phyloP scores from a whole-genome alignment of 2,329 filamentous ascomycete genomes.

The Didymosphaeria variabile region DNA sequence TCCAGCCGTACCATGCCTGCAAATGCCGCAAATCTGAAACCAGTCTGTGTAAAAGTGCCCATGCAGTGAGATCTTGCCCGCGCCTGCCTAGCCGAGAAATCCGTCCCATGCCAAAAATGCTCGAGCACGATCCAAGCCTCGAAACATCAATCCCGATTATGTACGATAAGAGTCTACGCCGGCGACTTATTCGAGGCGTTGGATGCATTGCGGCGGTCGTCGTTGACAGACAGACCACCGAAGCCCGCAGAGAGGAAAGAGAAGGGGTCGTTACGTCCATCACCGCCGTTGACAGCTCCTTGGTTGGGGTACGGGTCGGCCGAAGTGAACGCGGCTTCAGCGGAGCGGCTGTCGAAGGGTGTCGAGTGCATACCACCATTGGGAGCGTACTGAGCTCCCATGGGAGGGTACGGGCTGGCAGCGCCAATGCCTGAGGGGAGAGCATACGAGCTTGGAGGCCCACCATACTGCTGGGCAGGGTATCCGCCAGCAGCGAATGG shows the following conservation, averaged over 20 bases:
- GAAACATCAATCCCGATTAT: conserved; percentile 46
- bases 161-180: conserved; percentile 44
- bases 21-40: conserved; percentile 51
- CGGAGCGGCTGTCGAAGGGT: conserved; percentile 91
- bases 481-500: conserved; percentile 71
- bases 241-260: conserved; percentile 81
- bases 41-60: conserved; percentile 44
- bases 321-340: conserved; percentile 92
- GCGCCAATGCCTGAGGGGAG: conserved; percentile 86
- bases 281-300: conserved; percentile 71
- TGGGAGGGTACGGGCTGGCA: conserved; percentile 79
- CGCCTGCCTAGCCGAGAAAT: conserved; percentile 47
- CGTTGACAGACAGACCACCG: conserved; percentile 75
- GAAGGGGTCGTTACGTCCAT: conserved; percentile 77
- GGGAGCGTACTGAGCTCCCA: conserved; percentile 78
- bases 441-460: conserved; percentile 86
- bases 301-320: conserved; percentile 83
- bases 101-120: conserved; percentile 44
- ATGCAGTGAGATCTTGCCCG: conserved; percentile 44
- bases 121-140: conserved; percentile 44
- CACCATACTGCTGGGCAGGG: conserved; percentile 82
- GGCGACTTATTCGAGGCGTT: conserved; percentile 52
- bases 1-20: conserved; percentile 44
- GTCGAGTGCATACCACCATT: conserved; percentile 81
- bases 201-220: conserved; percentile 57